Conservation (phyloP, 305 asterid species). For the Plantago rigida region DNA sequence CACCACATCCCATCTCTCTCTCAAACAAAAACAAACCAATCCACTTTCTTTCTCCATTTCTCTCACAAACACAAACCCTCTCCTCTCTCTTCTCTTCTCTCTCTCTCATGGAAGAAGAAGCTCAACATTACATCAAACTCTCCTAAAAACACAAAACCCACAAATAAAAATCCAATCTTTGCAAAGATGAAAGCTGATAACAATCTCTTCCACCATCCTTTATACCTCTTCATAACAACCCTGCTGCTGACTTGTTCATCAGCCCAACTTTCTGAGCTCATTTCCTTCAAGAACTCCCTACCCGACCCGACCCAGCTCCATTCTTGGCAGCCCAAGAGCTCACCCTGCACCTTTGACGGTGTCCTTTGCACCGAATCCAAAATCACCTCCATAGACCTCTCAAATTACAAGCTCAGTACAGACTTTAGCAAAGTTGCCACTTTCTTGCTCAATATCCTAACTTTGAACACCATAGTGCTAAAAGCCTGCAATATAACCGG, state of each 20-base stretch:
- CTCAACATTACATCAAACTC: neutral
- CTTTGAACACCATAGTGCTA: constrained; percentile 51
- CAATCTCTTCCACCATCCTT: constrained; percentile 30
- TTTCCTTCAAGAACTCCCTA: constrained; percentile 43
- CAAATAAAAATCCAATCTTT: constrained; percentile 23
- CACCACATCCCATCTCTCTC: constrained; percentile 22
- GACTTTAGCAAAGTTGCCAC: constrained; percentile 46
- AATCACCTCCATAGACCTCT: constrained; percentile 61
- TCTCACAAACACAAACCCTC: neutral
- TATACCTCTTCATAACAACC: constrained; percentile 5
- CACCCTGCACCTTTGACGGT: constrained; percentile 61
- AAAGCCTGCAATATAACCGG: constrained; percentile 53
- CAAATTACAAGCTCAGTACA: constrained; percentile 34
- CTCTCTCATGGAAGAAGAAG: constrained; percentile 22
- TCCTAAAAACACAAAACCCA: constrained; percentile 9
- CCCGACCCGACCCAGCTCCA: constrained; percentile 28
- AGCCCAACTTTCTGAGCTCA: constrained; percentile 32
- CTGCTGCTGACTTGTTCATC: constrained; percentile 7
- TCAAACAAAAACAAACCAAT: constrained; percentile 23
- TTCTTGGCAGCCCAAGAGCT: constrained; percentile 41
- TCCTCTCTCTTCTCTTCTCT: neutral
- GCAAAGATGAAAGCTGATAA: constrained; percentile 20
- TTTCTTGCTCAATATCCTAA: constrained; percentile 38
- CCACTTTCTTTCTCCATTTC: constrained; percentile 28
- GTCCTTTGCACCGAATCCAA: constrained; percentile 50